Evolutionary conservation across 495 filamentous ascomycete species (phyloP), one percentile per base, ranked within the genome.

Genomic region (Aspergillus biplanus): DNA sequence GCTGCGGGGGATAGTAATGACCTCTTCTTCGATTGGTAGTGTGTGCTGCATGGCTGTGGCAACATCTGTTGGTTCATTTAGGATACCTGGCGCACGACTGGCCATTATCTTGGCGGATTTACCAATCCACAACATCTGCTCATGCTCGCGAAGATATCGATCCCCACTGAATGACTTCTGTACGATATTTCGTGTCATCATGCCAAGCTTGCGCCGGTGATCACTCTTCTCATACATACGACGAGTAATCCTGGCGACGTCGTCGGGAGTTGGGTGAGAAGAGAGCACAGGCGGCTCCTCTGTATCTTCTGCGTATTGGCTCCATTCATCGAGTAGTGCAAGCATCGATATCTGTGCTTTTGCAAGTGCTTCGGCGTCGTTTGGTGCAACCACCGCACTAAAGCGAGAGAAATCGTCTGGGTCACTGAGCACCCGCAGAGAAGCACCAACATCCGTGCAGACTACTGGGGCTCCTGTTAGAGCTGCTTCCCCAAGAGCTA

Each of bases 61-160:
- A 33, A 75, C 61, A 46, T 75, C 72, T 0, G 65, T 52, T 0
- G 70, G 72, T 48, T 76, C 76, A 39, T 64, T 66, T 7, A 65
- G 58, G 33, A 67, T 64, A 42, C 67, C 75, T 11, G 65, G 69
- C 7, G 64, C 62, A 13, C 74, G 71, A 21, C 59, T 74, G 44
- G 74, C 71, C 72, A 78, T 80, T 62, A 74, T 68, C 53, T 79
- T 79, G 31, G 67, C 67, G 7, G 73, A 72, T 69, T 87, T 87
- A 37, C 83, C 83, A 37, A 87, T 82, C 86, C 86, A 89, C 21
- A 87, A 81, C 86, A 88, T 88, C 69, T 89, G 87, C 69, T 89
- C 87, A 67, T 89, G 87, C 69, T 89, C 87, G 32, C 87, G 80
- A 13, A 89, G 80, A 63, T 89, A 90, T 0, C 87, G 77, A 48